Conservation (phyloP, 2,329 filamentous ascomycete species). For the Microsporum canis region DNA sequence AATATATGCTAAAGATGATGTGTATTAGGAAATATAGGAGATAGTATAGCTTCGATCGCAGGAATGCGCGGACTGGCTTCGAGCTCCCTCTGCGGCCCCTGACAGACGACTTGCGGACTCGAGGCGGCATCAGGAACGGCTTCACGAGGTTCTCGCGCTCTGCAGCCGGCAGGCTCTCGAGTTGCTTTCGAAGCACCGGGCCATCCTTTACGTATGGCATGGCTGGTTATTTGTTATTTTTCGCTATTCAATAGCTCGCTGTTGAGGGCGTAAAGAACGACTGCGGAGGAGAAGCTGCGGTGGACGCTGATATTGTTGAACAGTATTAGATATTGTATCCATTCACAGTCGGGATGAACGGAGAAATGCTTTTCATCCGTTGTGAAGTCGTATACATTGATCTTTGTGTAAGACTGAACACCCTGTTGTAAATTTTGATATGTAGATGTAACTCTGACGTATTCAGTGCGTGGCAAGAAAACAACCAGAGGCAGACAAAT, state of each 20-base stretch:
- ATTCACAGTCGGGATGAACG: too few species aligned
- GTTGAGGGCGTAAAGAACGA: not conserved
- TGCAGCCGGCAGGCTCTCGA: conserved; percentile 31
- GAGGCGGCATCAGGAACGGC: conserved; percentile 42
- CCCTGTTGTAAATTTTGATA: too few species aligned
- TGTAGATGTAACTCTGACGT: too few species aligned
- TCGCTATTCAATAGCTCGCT: not conserved
- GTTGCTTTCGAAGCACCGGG: conserved; percentile 24
- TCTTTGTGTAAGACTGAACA: too few species aligned
- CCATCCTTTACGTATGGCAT: not conserved
- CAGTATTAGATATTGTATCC: not conserved
- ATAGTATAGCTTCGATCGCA: conserved; percentile 35
- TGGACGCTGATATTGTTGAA: not conserved
- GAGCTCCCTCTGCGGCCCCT: conserved; percentile 15
- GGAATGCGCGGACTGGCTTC: conserved; percentile 35
- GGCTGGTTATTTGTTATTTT: not conserved
- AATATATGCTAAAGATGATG: conserved; percentile 75
- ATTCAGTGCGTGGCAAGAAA: too few species aligned
- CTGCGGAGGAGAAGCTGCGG: not conserved
- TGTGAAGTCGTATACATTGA: too few species aligned
- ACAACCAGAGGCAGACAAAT: too few species aligned
- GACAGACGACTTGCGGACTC: conserved; percentile 16
- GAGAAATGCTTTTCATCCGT: too few species aligned
- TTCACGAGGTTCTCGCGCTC: conserved; percentile 43
- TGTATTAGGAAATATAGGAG: conserved; percentile 45